phyloP scores from a whole-genome alignment of 208 protist genomes.

The Leishmania gerbilli region DNA sequence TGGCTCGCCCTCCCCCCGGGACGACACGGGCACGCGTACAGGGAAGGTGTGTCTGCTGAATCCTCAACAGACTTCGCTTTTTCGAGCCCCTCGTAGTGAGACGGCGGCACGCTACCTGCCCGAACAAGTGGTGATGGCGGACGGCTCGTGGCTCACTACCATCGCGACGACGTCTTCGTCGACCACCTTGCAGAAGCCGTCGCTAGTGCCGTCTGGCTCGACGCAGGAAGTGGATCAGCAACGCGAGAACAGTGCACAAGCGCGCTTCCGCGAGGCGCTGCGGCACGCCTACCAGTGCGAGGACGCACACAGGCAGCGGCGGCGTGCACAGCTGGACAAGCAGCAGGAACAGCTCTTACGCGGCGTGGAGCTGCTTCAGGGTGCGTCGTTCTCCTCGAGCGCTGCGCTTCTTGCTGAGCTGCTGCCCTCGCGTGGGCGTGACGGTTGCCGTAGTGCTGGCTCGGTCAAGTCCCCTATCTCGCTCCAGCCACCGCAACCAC shows the following conservation, averaged over 20 bases:
- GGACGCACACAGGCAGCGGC: conserved; percentile 17
- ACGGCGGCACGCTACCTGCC: background rate
- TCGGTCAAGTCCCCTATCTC: background rate
- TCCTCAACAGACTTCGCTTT: conserved; percentile 25
- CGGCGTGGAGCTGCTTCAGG: conserved; percentile 5
- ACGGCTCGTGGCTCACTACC: background rate
- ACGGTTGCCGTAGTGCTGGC: background rate
- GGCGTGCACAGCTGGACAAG: conserved; percentile 10
- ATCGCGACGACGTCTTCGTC: background rate
- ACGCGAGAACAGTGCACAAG: background rate
- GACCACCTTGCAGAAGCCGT: background rate
- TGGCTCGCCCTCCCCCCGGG: background rate
- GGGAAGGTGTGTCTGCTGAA: background rate
- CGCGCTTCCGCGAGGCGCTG: conserved; percentile 23
- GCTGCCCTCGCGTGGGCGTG: background rate
- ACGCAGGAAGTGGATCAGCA: background rate
- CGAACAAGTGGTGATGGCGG: background rate
- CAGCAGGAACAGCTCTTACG: conserved; percentile 15
- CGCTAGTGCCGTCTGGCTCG: background rate
- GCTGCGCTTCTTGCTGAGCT: conserved; percentile 2
- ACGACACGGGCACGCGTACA: background rate
- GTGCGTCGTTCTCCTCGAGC: background rate
- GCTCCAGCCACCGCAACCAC: background rate
- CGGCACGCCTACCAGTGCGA: conserved; percentile 26
- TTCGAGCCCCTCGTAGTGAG: conserved; percentile 4